Base-by-base conservation (phyloP, 441 rosid genomes). In the Breynia disticha region DNA sequence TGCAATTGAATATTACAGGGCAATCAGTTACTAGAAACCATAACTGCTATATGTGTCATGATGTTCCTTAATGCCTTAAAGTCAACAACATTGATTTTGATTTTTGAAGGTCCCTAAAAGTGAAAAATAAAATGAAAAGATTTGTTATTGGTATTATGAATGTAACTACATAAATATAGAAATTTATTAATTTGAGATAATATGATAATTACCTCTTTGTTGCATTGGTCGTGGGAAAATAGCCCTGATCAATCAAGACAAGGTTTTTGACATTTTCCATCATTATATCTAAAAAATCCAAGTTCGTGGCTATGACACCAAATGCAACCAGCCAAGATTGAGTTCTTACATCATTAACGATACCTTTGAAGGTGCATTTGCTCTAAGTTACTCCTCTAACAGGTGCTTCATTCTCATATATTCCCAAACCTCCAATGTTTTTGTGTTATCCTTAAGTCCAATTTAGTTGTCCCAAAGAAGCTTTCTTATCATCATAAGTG, bases 381-480 rank as follows among this genome's bases (percentile, higher is more conserved):
- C 1, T 38, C 1, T 80, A 65, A 0, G 7, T 11, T 16, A 82
- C 28, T 18, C 73, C 75, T 3, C 6, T 1, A 0, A 82, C 84
- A 0, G 77, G 71, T 7, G 50, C 61, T 56, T 82, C 84, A 1
- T 55, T 14, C 0, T 18, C 19, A 37, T 54, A 55, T 18, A 51
- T 63, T 16, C 84, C 86, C 3, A 82, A 69, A 43, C 86, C 77
- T 21, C 83, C 83, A 0, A 79, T 45, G 19, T 80, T 74, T 38
- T 75, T 66, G 6, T 83, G 79, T n/a, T 79, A 81, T 5, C 89
- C 82, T n/a, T n/a, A 0, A 82, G 84, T 54, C 84, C 82, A 17
- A n/a, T n/a, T n/a, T n/a, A n/a, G n/a, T n/a, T n/a, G n/a, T n/a
- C n/a, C n/a, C n/a, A n/a, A n/a, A n/a, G n/a, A n/a, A n/a, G n/a